phyloP scores from a whole-genome alignment of 768 basidiomycete genomes.

The Russula abietina region DNA sequence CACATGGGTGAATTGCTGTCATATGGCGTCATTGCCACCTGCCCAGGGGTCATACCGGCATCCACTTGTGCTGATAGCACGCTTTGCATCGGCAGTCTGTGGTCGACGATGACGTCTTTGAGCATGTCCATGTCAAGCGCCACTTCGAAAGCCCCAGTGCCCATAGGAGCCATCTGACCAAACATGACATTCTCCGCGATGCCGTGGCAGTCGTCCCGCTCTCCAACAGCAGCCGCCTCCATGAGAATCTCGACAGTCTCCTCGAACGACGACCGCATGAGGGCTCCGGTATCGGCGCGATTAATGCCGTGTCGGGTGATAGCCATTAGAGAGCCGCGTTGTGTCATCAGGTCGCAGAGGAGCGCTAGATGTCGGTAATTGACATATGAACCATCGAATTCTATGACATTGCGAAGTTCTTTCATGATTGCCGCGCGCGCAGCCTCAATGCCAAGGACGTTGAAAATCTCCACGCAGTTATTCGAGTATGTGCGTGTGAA shows the following conservation, averaged over 20 bases:
- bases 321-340: slow-evolving; percentile 90
- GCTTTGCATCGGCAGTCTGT: slow-evolving; percentile 80
- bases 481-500: slow-evolving; percentile 92
- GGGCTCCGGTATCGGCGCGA: slow-evolving; percentile 95
- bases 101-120: slow-evolving; percentile 96
- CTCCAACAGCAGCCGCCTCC: slow-evolving; percentile 97
- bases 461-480: slow-evolving; percentile 91
- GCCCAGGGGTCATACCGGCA: slow-evolving; percentile 86
- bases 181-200: slow-evolving; percentile 99
- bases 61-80: slow-evolving; percentile 75
- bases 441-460: slow-evolving; percentile 94
- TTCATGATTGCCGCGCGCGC: slow-evolving; percentile 90
- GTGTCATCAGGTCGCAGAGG: slow-evolving; percentile 98
- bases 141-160: slow-evolving; percentile 94
- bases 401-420: slow-evolving; percentile 92
- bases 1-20: slow-evolving; percentile 86
- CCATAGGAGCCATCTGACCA: slow-evolving; percentile 99
- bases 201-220: slow-evolving; percentile 97
- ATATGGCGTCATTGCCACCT: slow-evolving; percentile 95
- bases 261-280: slow-evolving; percentile 99
- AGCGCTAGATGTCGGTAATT: slow-evolving; percentile 96
- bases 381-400: slow-evolving; percentile 99
- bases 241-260: slow-evolving; percentile 99
- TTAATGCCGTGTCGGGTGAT: slow-evolving; percentile 99
- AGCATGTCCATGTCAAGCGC: slow-evolving; percentile 96